Evolutionary conservation across 148 eudicot genomes (phyloP), one percentile per base, ranked within the genome.

Genomic region (Rhododendron molle): DNA sequence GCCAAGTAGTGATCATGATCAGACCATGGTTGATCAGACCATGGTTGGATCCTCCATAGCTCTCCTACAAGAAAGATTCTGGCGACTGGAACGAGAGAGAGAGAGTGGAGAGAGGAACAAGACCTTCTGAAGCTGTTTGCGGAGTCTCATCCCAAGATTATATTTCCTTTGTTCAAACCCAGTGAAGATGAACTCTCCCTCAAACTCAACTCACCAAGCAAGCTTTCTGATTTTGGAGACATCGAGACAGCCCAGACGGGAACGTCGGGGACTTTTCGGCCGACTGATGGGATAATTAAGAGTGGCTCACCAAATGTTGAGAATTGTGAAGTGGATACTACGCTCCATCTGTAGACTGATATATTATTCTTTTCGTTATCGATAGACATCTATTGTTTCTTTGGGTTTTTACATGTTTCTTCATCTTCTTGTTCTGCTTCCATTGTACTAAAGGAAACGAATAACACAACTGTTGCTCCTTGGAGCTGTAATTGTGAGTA

Each of bases 31-130:
- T 5, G 86, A 40, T 40, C 32, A 34, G 15, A 5, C 56, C 23
- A 38, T 84, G 81, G 86, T 34, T 5, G 86, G 83, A 54, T 84
- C 89, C 43, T 87, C 89, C 78, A 87, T 84, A 54, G 77, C 85
- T 84, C 86, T 84, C 28, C 84, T 85, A 15, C 89, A 81, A 50
- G 87, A 88, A 76, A 85, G 89, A 38, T 85, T 88, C 87, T 49
- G 54, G 38, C 78, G 65, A 20, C 44, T 87, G 79, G 46, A 84
- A 40, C 15, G 80, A 30, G 84, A 21, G 40, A 84, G 79, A 21
- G 86, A 87, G 74, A 80, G n/a, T n/a, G 72, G 65, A 84, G 89
- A 32, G 84, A 87, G 73, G 81, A 81, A 76, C 50, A 18, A n/a
- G 78, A 80, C 62, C 76, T 86, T 79, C 76, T 80, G 76, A 84